Evolutionary conservation across 148 eudicot genomes (phyloP).

Genomic region (Agrostemma githago): DNA sequence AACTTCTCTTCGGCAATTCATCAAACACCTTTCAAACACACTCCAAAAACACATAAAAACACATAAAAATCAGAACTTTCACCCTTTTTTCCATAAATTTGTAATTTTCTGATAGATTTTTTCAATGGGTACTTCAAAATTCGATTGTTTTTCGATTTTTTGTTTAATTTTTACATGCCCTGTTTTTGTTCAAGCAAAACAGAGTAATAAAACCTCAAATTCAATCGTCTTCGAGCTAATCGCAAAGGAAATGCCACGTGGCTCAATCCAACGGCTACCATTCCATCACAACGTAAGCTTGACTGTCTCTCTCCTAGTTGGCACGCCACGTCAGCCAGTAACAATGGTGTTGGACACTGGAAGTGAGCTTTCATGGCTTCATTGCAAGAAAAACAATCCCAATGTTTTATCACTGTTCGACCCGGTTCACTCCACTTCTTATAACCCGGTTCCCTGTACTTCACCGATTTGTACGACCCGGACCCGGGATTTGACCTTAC

Average conservation of each 20-base stretch:
- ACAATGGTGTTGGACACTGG: slow-evolving; percentile 90
- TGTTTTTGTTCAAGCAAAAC: slow-evolving; percentile 27
- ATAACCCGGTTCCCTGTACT: slow-evolving; percentile 45
- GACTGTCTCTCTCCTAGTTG: slow-evolving; percentile 62
- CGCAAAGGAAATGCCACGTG: slow-evolving; percentile 29
- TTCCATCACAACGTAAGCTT: slow-evolving; percentile 74
- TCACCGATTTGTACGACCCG: slow-evolving; percentile 44
- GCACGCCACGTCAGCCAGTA: slow-evolving; percentile 65
- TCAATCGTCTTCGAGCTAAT: slow-evolving; percentile 42
- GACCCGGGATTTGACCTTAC: slow-evolving; percentile 53
- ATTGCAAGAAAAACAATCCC: slow-evolving; percentile 44
- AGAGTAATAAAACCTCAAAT: slow-evolving; percentile 17
- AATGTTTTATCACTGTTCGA: slow-evolving; percentile 25
- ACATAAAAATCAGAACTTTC: not conserved
- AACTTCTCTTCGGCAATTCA: slow-evolving; percentile 2
- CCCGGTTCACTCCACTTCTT: slow-evolving; percentile 47
- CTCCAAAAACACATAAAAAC: not conserved
- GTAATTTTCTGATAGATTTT: not conserved
- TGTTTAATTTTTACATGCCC: slow-evolving; percentile 12
- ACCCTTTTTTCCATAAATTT: not conserved
- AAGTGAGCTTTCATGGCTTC: slow-evolving; percentile 82
- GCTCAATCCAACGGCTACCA: slow-evolving; percentile 40
- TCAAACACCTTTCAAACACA: slow-evolving; percentile 25
- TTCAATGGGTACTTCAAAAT: slow-evolving; percentile 27
- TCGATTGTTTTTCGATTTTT: not conserved